These are phyloP conservation scores for Edaphochlamys debaryana DNA, from an alignment of 139 green algal genomes.

Conservation along the genomic window DNA sequence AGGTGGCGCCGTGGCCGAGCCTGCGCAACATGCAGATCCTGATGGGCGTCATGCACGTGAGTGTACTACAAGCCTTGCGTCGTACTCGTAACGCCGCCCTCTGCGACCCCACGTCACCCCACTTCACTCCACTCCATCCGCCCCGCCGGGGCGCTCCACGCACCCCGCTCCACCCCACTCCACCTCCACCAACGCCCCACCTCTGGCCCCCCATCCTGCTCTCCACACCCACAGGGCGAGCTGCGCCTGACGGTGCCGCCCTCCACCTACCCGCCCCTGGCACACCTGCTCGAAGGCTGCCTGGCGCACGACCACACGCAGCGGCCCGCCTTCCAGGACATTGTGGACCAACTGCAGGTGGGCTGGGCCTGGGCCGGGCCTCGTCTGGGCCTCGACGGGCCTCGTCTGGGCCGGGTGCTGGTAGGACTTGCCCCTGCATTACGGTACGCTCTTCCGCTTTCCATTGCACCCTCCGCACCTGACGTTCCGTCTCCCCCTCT, in stretches of 20 bases:
- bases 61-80: too few species aligned
- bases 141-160: too few species aligned
- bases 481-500: neutral
- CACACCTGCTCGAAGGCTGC: neutral
- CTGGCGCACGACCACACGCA: neutral
- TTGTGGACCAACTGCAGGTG: conserved; percentile 16
- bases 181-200: too few species aligned
- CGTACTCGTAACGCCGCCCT: too few species aligned
- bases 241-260: conserved; percentile 3
- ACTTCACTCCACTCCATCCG: too few species aligned
- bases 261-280: conserved; percentile 1
- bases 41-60: conserved; percentile 31
- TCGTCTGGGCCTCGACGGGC: too few species aligned
- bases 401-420: too few species aligned
- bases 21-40: conserved; percentile 28
- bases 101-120: too few species aligned
- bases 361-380: neutral
- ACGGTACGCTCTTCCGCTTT: neutral
- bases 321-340: conserved; percentile 1
- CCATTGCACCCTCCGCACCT: too few species aligned
- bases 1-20: neutral
- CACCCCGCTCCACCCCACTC: too few species aligned
- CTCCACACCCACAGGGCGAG: neutral
- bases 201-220: too few species aligned
- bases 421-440: neutral